Evolutionary conservation across 1,139 yeast species (phyloP).

Genomic region (Debaryomyces udenii): DNA sequence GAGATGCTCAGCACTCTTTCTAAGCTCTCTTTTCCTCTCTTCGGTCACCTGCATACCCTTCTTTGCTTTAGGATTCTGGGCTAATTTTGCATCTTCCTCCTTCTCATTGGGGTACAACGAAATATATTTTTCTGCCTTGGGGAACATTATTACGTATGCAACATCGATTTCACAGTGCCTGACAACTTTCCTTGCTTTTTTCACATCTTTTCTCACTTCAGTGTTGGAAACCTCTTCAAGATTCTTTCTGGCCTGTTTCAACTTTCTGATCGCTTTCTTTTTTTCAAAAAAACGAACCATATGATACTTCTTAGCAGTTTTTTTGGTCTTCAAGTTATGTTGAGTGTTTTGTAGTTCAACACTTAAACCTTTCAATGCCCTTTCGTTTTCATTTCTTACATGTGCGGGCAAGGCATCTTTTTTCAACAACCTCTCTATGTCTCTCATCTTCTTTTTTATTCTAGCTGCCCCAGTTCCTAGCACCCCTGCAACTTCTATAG

Average conservation of each 20-base stretch:
- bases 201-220: constrained; percentile 54
- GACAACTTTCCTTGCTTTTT: constrained; percentile 54
- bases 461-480: constrained; percentile 50
- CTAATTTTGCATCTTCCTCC: constrained; percentile 27
- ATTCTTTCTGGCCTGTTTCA: constrained; percentile 63
- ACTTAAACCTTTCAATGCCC: constrained; percentile 76
- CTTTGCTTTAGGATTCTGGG: constrained; percentile 41
- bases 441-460: constrained; percentile 84
- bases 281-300: constrained; percentile 92
- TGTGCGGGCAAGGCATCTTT: constrained; percentile 72
- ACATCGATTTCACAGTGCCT: constrained; percentile 68
- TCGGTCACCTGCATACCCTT: constrained; percentile 53
- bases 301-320: constrained; percentile 78
- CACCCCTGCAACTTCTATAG: constrained; percentile 32
- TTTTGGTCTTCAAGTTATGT: constrained; percentile 52
- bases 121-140: constrained; percentile 77
- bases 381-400: constrained; percentile 77
- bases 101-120: constrained; percentile 64
- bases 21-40: constrained; percentile 49
- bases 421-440: constrained; percentile 70
- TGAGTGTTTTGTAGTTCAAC: constrained; percentile 65
- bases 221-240: constrained; percentile 42
- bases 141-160: constrained; percentile 77
- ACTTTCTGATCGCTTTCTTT: constrained; percentile 79
- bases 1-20: constrained; percentile 53